These are phyloP conservation scores for Metarhizium robertsii DNA, from an alignment of 2,329 filamentous ascomycete genomes.

Conservation along the genomic window DNA sequence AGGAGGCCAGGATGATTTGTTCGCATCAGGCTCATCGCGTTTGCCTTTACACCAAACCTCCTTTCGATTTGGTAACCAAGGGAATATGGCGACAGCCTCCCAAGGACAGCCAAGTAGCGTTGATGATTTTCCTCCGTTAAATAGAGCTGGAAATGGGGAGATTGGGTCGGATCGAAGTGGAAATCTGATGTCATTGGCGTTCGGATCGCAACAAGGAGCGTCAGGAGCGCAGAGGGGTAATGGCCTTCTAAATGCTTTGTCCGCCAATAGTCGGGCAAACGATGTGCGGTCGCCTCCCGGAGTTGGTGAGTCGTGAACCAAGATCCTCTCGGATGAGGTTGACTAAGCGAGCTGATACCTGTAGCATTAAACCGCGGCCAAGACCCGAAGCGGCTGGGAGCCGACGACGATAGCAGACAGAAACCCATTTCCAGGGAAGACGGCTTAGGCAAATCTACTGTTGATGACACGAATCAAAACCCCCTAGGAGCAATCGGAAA, in stretches of 20 bases:
- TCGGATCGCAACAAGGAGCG: conserved; percentile 36
- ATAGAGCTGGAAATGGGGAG: conserved; percentile 46
- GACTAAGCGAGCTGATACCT: conserved; percentile 12
- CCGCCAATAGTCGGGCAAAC: conserved; percentile 43
- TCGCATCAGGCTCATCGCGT: conserved; percentile 32
- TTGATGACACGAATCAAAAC: conserved; percentile 27
- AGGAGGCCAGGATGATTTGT: conserved; percentile 38
- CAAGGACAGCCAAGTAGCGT: conserved; percentile 39
- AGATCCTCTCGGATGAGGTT: neutral
- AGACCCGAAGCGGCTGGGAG: conserved; percentile 26
- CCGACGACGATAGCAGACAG: conserved; percentile 28
- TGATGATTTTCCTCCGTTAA: conserved; percentile 56
- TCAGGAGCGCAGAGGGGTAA: conserved; percentile 40
- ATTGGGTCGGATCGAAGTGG: conserved; percentile 45
- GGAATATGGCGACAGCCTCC: conserved; percentile 29
- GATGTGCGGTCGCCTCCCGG: conserved; percentile 41
- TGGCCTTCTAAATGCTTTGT: conserved; percentile 54
- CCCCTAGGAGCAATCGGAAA: conserved; percentile 38
- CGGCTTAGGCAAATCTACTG: conserved; percentile 21
- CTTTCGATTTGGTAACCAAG: conserved; percentile 46
- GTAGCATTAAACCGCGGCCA: conserved; percentile 29
- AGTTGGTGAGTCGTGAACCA: conserved; percentile 18
- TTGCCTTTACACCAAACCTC: conserved; percentile 31
- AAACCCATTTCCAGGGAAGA: conserved; percentile 36
- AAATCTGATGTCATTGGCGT: conserved; percentile 41